phyloP scores from a whole-genome alignment of 164 flowering plant species.

The Sextonia rubra region DNA sequence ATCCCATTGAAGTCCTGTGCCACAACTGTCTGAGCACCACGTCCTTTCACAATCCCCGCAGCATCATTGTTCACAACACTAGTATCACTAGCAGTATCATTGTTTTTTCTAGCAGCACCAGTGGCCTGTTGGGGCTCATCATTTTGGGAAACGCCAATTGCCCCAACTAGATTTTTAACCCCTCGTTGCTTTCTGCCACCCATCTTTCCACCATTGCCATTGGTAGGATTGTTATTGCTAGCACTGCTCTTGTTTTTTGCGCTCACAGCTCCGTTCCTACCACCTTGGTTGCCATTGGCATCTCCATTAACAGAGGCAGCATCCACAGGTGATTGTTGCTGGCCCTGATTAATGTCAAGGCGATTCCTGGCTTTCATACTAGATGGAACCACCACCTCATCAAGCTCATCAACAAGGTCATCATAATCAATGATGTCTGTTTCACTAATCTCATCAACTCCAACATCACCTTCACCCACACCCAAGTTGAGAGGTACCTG shows the following conservation, averaged over 20 bases:
- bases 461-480: slow-evolving; percentile 38
- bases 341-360: not conserved
- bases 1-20: too few relatives aligned
- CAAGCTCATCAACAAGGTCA: slow-evolving; percentile 26
- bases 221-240: slow-evolving; percentile 18
- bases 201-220: slow-evolving; percentile 39
- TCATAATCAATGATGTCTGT: slow-evolving; percentile 47
- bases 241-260: slow-evolving; percentile 20
- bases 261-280: slow-evolving; percentile 12
- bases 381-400: slow-evolving; percentile 19
- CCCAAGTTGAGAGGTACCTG: slow-evolving; percentile 47
- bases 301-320: not conserved
- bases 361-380: slow-evolving; percentile 25
- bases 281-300: slow-evolving; percentile 7
- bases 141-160: slow-evolving; percentile 27
- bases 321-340: slow-evolving; percentile 12
- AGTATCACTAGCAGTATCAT: too few relatives aligned
- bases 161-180: slow-evolving; percentile 30
- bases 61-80: too few relatives aligned
- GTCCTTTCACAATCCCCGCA: too few relatives aligned
- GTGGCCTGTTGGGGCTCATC: slow-evolving; percentile 22
- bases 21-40: too few relatives aligned
- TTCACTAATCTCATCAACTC: slow-evolving; percentile 34
- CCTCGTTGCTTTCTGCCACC: slow-evolving; percentile 35
- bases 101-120: slow-evolving; percentile 31